These are phyloP conservation scores for Escovopsis sp. DNA, from an alignment of 2,329 filamentous ascomycete genomes.

Conservation along the genomic window DNA sequence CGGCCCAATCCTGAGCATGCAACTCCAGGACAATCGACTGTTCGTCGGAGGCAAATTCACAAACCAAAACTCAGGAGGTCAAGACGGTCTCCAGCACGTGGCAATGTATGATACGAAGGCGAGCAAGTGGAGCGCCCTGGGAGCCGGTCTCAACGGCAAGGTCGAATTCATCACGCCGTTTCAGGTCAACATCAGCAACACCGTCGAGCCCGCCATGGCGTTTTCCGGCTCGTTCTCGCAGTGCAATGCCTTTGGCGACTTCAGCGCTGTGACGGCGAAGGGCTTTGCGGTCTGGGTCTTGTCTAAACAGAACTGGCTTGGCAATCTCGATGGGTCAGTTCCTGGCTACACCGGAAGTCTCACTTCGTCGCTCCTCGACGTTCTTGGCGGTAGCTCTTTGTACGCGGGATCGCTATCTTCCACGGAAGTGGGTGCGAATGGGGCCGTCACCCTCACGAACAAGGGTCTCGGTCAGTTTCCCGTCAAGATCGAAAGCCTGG, in stretches of 20 bases:
- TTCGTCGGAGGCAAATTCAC: conserved; percentile 82
- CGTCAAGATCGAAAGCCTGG: conserved; percentile 35
- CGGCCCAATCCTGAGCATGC: conserved; percentile 57
- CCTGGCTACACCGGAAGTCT: conserved; percentile 60
- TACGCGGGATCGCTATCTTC: conserved; percentile 77
- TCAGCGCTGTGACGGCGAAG: conserved; percentile 43
- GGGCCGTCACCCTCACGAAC: conserved; percentile 50
- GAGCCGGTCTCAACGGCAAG: conserved; percentile 69
- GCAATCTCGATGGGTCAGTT: conserved; percentile 53
- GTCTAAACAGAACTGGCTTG: conserved; percentile 72
- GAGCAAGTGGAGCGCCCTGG: conserved; percentile 63
- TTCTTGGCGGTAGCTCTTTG: conserved; percentile 48
- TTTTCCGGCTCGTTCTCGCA: conserved; percentile 68
- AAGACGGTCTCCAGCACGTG: conserved; percentile 55
- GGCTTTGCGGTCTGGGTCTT: conserved; percentile 91
- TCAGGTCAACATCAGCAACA: conserved; percentile 59
- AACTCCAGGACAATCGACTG: conserved; percentile 48
- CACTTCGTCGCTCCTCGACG: conserved; percentile 50
- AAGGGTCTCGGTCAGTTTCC: conserved; percentile 40
- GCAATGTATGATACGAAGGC: conserved; percentile 58
- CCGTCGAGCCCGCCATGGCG: conserved; percentile 58
- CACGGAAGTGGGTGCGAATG: conserved; percentile 56
- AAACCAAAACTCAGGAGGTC: conserved; percentile 48
- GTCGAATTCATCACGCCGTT: conserved; percentile 65
- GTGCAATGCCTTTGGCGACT: conserved; percentile 53